Evolutionary conservation across 768 basidiomycete species (phyloP).

Genomic region (Mycena floridula): DNA sequence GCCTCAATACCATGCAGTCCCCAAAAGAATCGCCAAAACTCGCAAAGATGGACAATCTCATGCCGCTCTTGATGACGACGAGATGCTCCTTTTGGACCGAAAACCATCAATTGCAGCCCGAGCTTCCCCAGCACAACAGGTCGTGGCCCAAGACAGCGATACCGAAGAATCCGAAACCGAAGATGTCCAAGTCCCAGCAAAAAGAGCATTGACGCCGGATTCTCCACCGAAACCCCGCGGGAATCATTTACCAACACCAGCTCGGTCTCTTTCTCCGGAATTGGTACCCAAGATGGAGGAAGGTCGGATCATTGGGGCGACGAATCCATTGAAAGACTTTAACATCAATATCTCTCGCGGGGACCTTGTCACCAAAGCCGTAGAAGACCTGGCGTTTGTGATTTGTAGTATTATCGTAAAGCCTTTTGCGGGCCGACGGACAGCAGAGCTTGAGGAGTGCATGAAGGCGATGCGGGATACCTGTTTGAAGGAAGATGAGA

Average conservation of each 20-base stretch:
- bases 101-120: constrained; percentile 13
- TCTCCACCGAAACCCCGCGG: constrained; percentile 8
- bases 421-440: constrained; percentile 67
- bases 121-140: constrained; percentile 6
- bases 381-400: constrained; percentile 70
- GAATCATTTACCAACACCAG: constrained; percentile 45
- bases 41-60: constrained; percentile 60
- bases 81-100: constrained; percentile 50
- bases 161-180: constrained; percentile 50
- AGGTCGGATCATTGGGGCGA: constrained; percentile 71
- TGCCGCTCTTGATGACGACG: constrained; percentile 57
- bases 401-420: constrained; percentile 62
- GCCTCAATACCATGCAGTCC: constrained; percentile 34
- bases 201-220: constrained; percentile 13
- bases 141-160: constrained; percentile 34
- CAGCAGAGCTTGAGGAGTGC: constrained; percentile 68
- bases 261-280: constrained; percentile 37
- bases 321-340: constrained; percentile 76
- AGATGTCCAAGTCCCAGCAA: constrained; percentile 12
- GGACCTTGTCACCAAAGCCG: constrained; percentile 80
- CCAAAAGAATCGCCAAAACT: constrained; percentile 50
- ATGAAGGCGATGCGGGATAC: constrained; percentile 60
- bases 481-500: constrained; percentile 74
- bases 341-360: constrained; percentile 60
- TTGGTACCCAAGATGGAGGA: constrained; percentile 50